Base-by-base conservation (phyloP, 75 land plant species). In the Pseudotsuga menziesii region DNA sequence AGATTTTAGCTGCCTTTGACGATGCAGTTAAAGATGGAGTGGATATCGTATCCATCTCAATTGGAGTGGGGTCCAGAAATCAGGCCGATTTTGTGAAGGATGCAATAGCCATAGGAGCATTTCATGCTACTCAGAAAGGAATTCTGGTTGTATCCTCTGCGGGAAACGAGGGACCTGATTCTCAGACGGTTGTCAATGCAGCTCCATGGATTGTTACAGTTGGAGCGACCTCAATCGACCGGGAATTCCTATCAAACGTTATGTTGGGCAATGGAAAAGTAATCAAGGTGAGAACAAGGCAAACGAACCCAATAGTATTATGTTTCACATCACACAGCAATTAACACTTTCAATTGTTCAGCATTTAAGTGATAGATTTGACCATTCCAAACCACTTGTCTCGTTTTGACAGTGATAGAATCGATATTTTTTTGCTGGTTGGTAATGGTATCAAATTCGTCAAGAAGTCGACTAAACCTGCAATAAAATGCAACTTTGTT, bases 1-100 rank as follows among this genome's bases (percentile, higher is more conserved):
- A 91, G 66, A 74, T 89, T 23, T 29, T 91, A 17, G 89, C 87
- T 15, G 93, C 83, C 17, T 88, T 86, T 39, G 82, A 91, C 23
- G 89, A 83, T 36, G 91, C 88, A 20, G 20, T 91, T 32, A 15
- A 16, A 13, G 93, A 91, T 56, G 93, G 93, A 4, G 93, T 90
- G 20, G 22, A 82, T 23, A 83, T 95, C 11, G 79, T 95, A 20
- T 88, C 92, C 56, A 79, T 83, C 20, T 92, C 94, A 1, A 66
- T 88, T 2, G 94, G 93, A 17, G 44, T 67, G 2, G 60, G 60
- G 27, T 82, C 87, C 15, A 92, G 90, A 0, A 52, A 88, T 80
- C 7, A 6, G 19, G 84, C 81, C 29, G 84, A 90, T 58, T 88
- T 90, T 27, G 6, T 55, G 15, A 23, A 22, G 6, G 90, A 84